Evolutionary conservation across 352 stramenopile genomes (phyloP), one percentile per base, ranked within the genome.

Genomic region (Globisporangium spiculum): DNA sequence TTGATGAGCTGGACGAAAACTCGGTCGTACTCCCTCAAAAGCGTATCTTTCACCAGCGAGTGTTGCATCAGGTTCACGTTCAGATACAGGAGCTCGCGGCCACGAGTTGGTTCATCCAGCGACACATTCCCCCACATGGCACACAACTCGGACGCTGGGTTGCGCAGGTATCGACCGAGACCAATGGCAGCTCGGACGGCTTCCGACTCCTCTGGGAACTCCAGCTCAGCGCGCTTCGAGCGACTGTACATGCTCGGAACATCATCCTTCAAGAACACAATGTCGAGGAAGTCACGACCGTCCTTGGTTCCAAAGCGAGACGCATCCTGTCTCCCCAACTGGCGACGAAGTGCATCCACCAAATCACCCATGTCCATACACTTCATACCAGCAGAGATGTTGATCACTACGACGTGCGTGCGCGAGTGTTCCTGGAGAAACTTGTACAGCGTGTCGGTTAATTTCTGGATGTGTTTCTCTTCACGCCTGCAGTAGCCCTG

Each of bases 341-440:
- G 76, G 48, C 85, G 85, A 44, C 89, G 87, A 24, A 94, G 79
- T 24, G 86, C 84, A 77, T 95, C 87, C 30, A 96, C 89, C 14
- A 96, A 77, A 24, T 91, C 87, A 74, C 89, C 89, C 83, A 96
- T 91, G 62, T 96, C 89, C 83, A 96, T 93, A 61, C 87, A 94
- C 70, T 96, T 96, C 77, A 92, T 91, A 20, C 89, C 87, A 1
- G 84, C 89, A n/a, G 86, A 94, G 20, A 94, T 84, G 75, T 96
- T 96, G 69, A 96, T 92, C 22, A 95, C 89, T 34, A 96, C 87
- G 0, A 93, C 89, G 65, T 94, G 80, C 10, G 86, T 94, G 69
- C 80, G 76, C 9, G 82, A 80, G 71, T 96, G 84, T 36, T 96
- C 89, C 56, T 89, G 83, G 22, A 96, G 67, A 56, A 96, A 96